Evolutionary conservation across 2,329 filamentous ascomycete species (phyloP).

Genomic region (Sarocladium strictum): DNA sequence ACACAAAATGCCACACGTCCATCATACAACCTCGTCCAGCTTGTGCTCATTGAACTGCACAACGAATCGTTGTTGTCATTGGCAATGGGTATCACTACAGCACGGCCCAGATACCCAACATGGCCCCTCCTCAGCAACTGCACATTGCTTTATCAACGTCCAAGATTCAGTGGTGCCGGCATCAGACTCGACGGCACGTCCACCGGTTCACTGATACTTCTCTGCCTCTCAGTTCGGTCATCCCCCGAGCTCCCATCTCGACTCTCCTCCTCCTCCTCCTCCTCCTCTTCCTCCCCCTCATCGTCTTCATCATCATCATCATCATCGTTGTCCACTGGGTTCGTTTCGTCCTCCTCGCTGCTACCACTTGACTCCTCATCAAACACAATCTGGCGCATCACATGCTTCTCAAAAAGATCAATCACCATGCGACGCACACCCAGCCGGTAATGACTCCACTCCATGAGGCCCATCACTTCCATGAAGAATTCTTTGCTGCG

Average conservation of each 20-base stretch:
- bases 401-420: conserved; percentile 87
- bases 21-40: too few species aligned
- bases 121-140: not conserved
- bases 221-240: conserved; percentile 51
- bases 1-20: too few species aligned
- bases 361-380: conserved; percentile 65
- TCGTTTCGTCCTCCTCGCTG: conserved; percentile 27
- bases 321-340: too few species aligned
- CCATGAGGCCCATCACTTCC: conserved; percentile 77
- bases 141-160: conserved; percentile 17
- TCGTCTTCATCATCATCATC: too few species aligned
- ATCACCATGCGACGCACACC: conserved; percentile 84
- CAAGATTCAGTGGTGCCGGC: conserved; percentile 27
- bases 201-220: conserved; percentile 43
- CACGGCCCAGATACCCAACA: not conserved
- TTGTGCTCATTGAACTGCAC: too few species aligned
- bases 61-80: not conserved
- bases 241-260: conserved; percentile 35
- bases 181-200: conserved; percentile 27
- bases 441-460: conserved; percentile 84
- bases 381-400: conserved; percentile 78
- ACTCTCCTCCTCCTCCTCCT: conserved; percentile 30
- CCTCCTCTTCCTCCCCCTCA: conserved; percentile 58
- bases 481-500: conserved; percentile 72
- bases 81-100: conserved; percentile 5